Base-by-base conservation (phyloP, 169 alveolate genomes). In the Plasmodium fragile region DNA sequence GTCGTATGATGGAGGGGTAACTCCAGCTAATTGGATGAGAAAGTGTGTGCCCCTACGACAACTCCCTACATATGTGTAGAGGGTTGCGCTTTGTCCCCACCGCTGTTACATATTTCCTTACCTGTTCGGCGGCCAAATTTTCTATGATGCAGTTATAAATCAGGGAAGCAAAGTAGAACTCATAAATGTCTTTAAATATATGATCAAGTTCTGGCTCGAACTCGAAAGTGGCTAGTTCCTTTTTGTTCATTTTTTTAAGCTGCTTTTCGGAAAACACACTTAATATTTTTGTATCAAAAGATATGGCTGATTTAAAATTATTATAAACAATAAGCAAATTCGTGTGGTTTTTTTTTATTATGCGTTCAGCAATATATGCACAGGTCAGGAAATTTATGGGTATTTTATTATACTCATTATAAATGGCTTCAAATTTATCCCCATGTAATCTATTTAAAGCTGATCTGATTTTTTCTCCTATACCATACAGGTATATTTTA, bases 281-380 rank as follows among this genome's bases (percentile, higher is more conserved):
- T 84, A 96, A 78, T n/a, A 93, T 93, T 39, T 92, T 52, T 0
- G 98, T 97, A 82, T 97, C 98, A 95, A 92, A 97, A 84, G 97
- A 92, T 39, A 97, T 97, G 49, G 96, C 98, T n/a, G 98, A 96
- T 82, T 95, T 95, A 87, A 97, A 97, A 95, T 97, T 97, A 83
- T 97, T 97, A 83, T 96, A 96, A 30, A 97, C 89, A 75, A 97
- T 95, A 10, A 83, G 41, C 36, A 96, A 80, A 49, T 96, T 95
- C 30, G 95, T 96, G 45, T 97, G 98, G 81, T 95, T 92, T 11
- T 96, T 97, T 96, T 96, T 94, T 53, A 94, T 5, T 8, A 94
- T 71, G 11, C 85, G 84, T 84, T 84, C 93, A 41, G 93, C 93
- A 32, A 84, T 84, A 84, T 73, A 52, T 85, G 89, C 43, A 53